Evolutionary conservation across 345 rosid species (phyloP), one percentile per base, ranked within the genome.

Genomic region (Erucastrum elatum): DNA sequence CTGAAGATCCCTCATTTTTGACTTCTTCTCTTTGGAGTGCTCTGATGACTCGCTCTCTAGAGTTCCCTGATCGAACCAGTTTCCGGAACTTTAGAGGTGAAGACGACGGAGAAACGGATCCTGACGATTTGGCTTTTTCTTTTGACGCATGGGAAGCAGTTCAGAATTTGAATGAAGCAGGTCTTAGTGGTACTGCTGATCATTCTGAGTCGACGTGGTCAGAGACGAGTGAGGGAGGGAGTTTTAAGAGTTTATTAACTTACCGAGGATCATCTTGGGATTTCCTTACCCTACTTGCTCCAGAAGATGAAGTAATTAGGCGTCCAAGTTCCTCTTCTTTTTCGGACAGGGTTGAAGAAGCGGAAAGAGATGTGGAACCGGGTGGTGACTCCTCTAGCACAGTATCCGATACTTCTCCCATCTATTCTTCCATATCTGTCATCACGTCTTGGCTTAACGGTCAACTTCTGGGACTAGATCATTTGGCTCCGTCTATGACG

Each of bases 111-210:
- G 97, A 92, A 72, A 76, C 90, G 71, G 92, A 89, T 75, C 90
- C 92, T 31, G 98, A 90, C 0, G 98, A 92, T 77, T 90, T 90
- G 63, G 83, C 84, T 2, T 90, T 92, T 21, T 91, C 98, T 34
- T 21, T 71, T 49, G 90, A 83, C 29, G 90, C 80, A 13, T 92
- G 98, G 98, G 91, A 86, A 80, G 88, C 90, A 34, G 37, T 34
- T 34, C 37, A 34, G 37, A 5, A 81, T 37, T 76, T 53, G 75
- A 59, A 73, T 68, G 84, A 82, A 53, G 75, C 25, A 17, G 71
- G 68, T 15, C 68, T 85, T 70, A 66, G 73, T 79, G 77, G 33
- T 61, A 33, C 1, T 66, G 74, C 4, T 51, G 13, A 72, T 29
- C 3, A 29, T 66, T 55, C 65, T n/a, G 82, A 81, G 68, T 71